Conservation (phyloP, 768 basidiomycete genomes). For the Paxillus involutus region DNA sequence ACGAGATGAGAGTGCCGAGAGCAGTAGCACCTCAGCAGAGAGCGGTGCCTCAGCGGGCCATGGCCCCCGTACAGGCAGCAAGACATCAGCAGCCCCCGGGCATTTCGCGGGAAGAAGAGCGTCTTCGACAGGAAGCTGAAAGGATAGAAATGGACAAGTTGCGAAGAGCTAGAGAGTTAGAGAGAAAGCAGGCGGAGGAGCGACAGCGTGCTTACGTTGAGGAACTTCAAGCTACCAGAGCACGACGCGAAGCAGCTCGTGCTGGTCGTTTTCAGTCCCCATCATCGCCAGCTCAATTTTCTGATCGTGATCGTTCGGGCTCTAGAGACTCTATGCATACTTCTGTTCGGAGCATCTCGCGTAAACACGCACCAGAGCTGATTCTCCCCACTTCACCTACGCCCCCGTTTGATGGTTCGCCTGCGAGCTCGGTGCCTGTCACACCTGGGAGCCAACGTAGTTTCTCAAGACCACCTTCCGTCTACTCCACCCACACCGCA, state of each 20-base stretch:
- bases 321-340: conserved; percentile 37
- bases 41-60: conserved; percentile 10
- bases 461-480: conserved; percentile 53
- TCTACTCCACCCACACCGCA: conserved; percentile 51
- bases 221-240: conserved; percentile 59
- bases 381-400: conserved; percentile 33
- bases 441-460: conserved; percentile 36
- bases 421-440: conserved; percentile 47
- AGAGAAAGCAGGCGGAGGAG: conserved; percentile 44
- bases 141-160: conserved; percentile 50
- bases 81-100: conserved; percentile 4
- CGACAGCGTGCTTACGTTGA: conserved; percentile 54
- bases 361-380: conserved; percentile 48
- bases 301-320: conserved; percentile 35
- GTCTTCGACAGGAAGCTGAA: conserved; percentile 46
- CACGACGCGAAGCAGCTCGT: conserved; percentile 58
- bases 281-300: conserved; percentile 17
- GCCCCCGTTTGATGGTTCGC: conserved; percentile 42
- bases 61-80: conserved; percentile 14
- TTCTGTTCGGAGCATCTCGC: conserved; percentile 29
- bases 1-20: conserved; percentile 12
- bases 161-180: conserved; percentile 38
- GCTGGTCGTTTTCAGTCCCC: conserved; percentile 37
- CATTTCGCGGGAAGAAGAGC: conserved; percentile 37
- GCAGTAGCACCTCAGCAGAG: conserved; percentile 14